phyloP scores from a whole-genome alignment of 805 yeast genomes.

The Lipomyces chichibuensis region DNA sequence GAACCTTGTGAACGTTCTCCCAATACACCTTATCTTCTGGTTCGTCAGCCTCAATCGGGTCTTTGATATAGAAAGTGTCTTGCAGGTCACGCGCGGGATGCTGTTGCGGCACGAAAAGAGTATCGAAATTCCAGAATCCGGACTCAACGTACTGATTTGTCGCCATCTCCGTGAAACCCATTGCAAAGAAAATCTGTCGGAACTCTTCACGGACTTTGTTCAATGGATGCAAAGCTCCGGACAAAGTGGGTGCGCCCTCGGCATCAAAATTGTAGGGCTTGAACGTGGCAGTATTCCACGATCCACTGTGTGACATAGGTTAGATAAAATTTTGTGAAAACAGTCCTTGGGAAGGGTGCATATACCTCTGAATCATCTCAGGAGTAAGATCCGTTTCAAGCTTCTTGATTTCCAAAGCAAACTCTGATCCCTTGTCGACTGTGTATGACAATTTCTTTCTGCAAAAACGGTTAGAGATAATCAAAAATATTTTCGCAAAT shows the following conservation, averaged over 20 bases:
- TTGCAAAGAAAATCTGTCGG: conserved; percentile 93
- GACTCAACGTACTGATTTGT: conserved; percentile 97
- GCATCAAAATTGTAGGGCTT: conserved; percentile 96
- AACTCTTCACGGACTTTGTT: conserved; percentile 97
- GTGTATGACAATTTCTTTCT: conserved; percentile 74
- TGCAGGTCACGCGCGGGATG: conserved; percentile 99
- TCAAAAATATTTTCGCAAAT: not conserved
- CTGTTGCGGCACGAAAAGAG: conserved; percentile 96
- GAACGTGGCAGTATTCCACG: conserved; percentile 82
- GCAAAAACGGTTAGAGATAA: not conserved
- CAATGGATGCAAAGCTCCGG: conserved; percentile 96
- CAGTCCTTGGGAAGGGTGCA: not conserved
- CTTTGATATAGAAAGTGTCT: conserved; percentile 96
- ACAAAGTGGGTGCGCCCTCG: conserved; percentile 81
- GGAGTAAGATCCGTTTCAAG: conserved; percentile 92
- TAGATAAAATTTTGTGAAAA: not conserved
- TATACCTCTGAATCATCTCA: conserved; percentile 70
- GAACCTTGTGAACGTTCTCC: conserved; percentile 78
- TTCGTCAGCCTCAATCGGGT: conserved; percentile 76
- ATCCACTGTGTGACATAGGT: conserved; percentile 52
- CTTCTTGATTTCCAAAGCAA: conserved; percentile 75
- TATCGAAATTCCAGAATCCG: conserved; percentile 99
- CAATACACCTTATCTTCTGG: conserved; percentile 83
- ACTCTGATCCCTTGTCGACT: conserved; percentile 80
- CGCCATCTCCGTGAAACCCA: conserved; percentile 99